These are phyloP conservation scores for Trichoderma orchidacearum DNA, from an alignment of 495 filamentous ascomycete genomes.

Conservation along the genomic window DNA sequence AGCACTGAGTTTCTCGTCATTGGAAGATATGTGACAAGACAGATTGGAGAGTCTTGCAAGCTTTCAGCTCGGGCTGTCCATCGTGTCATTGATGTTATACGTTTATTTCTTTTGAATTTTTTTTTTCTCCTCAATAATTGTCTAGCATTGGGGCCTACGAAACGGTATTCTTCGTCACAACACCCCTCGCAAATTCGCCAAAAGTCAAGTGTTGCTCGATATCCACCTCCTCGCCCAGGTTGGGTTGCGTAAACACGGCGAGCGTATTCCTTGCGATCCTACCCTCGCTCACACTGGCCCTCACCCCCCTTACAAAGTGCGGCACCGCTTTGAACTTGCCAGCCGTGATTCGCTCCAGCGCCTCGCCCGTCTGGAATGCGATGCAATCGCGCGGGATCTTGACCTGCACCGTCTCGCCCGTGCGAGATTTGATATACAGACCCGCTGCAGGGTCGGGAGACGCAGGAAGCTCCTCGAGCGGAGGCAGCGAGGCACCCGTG, in stretches of 20 bases:
- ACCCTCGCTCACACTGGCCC: constrained; percentile 25
- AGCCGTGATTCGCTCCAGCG: constrained; percentile 73
- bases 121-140: not conserved
- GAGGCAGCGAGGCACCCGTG: constrained; percentile 17
- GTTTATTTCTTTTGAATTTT: not conserved
- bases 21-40: not conserved
- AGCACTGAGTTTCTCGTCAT: too few relatives aligned
- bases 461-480: constrained; percentile 51
- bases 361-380: constrained; percentile 92
- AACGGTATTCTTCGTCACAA: constrained; percentile 68
- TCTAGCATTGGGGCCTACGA: constrained; percentile 3
- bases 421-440: constrained; percentile 81
- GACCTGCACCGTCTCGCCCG: constrained; percentile 66
- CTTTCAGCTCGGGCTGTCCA: not conserved
- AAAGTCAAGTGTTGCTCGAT: constrained; percentile 56
- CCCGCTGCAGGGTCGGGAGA: constrained; percentile 77
- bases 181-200: constrained; percentile 74
- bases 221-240: constrained; percentile 77
- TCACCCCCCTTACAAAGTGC: constrained; percentile 78
- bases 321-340: constrained; percentile 89
- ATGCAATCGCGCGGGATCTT: constrained; percentile 82
- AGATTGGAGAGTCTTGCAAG: not conserved
- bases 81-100: not conserved
- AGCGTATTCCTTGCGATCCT: constrained; percentile 79
- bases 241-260: constrained; percentile 95